phyloP scores from a whole-genome alignment of 352 stramenopile genomes.

The Aphanomyces invadans region DNA sequence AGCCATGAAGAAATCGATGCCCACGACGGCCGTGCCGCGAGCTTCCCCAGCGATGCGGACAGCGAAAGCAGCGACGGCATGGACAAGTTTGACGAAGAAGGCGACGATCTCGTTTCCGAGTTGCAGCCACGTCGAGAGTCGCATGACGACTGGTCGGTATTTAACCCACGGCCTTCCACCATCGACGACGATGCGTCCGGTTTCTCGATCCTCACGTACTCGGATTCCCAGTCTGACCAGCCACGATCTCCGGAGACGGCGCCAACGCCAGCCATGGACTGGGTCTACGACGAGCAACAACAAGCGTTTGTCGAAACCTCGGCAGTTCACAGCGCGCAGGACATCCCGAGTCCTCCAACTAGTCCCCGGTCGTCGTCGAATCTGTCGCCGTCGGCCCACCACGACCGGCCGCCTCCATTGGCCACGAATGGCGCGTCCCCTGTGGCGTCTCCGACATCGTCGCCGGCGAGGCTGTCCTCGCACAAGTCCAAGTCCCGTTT shows the following conservation, averaged over 20 bases:
- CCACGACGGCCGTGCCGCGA: not conserved
- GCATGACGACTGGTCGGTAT: no score
- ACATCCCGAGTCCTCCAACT: no score
- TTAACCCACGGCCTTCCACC: not conserved
- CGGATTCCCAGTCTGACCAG: not conserved
- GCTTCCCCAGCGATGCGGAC: not conserved
- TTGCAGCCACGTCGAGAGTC: no score
- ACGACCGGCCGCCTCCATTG: no score
- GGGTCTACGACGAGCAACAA: not conserved
- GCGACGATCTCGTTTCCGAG: not conserved
- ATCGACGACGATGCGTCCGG: not conserved
- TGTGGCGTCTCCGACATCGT: not conserved
- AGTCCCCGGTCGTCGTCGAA: no score
- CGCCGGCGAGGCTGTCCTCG: not conserved
- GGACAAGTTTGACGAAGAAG: not conserved
- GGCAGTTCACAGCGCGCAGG: no score
- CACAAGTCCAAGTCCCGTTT: not conserved
- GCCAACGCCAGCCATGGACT: no score
- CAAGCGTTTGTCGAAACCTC: not conserved
- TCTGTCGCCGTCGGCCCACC: no score
- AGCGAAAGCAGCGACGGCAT: no score
- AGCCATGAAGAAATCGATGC: not conserved
- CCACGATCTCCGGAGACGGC: no score
- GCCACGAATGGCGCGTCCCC: no score
- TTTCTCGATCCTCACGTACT: slow-evolving; percentile 7